Evolutionary conservation across 1,284 basidiomycete species (phyloP).

Genomic region (Melampsora larici-populina): DNA sequence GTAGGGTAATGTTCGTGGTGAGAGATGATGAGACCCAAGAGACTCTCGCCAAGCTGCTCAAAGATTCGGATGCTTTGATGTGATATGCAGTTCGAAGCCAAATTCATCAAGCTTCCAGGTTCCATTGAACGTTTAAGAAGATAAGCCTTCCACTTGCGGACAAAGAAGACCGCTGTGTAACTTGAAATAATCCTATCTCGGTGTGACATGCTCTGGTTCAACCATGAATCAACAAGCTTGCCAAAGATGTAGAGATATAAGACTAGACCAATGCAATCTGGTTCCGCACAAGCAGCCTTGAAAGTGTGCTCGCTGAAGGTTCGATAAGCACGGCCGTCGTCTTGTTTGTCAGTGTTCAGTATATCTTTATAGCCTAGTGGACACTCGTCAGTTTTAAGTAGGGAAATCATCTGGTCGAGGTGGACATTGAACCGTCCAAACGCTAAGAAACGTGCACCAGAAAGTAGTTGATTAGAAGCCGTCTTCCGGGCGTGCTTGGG

Average conservation of each 20-base stretch:
- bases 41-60: neutral
- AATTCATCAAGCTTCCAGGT: neutral
- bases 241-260: conserved; percentile 20
- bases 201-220: conserved; percentile 2
- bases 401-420: neutral
- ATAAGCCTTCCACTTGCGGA: no score
- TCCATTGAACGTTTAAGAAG: neutral
- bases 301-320: conserved; percentile 4
- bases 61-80: conserved; percentile 10
- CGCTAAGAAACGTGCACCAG: no score
- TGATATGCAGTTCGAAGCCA: conserved; percentile 4
- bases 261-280: conserved; percentile 1
- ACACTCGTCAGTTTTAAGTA: neutral
- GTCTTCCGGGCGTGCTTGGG: no score
- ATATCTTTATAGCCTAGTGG: neutral
- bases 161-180: conserved; percentile 6
- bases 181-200: conserved; percentile 3
- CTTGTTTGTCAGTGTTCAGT: conserved; percentile 21
- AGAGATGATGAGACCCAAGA: no score
- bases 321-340: no score
- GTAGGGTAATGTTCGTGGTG: no score
- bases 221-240: conserved; percentile 13
- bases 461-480: no score
- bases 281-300: neutral
- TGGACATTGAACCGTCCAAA: no score